These are phyloP conservation scores for Mycena venus DNA, from an alignment of 768 basidiomycete genomes.

Conservation along the genomic window DNA sequence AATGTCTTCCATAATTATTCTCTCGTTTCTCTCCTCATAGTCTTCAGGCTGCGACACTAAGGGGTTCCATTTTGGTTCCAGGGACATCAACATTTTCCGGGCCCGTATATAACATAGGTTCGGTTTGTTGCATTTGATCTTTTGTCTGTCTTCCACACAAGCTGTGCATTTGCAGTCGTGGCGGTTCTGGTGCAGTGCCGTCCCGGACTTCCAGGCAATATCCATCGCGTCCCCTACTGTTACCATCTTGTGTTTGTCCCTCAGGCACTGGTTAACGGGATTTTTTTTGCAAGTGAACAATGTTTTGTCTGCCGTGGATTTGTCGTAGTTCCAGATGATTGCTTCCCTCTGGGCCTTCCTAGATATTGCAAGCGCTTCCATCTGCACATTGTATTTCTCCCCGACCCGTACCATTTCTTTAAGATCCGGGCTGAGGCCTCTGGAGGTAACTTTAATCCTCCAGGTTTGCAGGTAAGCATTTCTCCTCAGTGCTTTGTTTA, in stretches of 20 bases:
- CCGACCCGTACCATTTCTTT: no score
- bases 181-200: background rate
- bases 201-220: background rate
- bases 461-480: background rate
- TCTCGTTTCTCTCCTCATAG: background rate
- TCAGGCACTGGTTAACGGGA: background rate
- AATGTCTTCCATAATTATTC: no score
- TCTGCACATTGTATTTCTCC: no score
- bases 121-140: background rate
- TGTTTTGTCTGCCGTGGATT: background rate
- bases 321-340: background rate
- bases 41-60: background rate
- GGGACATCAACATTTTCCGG: background rate
- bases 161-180: background rate
- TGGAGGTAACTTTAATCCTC: background rate
- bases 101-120: background rate
- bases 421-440: no score
- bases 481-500: background rate
- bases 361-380: no score
- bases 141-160: background rate
- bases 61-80: background rate
- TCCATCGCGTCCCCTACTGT: background rate
- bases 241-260: background rate
- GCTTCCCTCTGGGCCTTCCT: no score
- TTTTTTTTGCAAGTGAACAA: background rate